Base-by-base conservation (phyloP, 148 eudicot genomes). In the Camellia sinensis region DNA sequence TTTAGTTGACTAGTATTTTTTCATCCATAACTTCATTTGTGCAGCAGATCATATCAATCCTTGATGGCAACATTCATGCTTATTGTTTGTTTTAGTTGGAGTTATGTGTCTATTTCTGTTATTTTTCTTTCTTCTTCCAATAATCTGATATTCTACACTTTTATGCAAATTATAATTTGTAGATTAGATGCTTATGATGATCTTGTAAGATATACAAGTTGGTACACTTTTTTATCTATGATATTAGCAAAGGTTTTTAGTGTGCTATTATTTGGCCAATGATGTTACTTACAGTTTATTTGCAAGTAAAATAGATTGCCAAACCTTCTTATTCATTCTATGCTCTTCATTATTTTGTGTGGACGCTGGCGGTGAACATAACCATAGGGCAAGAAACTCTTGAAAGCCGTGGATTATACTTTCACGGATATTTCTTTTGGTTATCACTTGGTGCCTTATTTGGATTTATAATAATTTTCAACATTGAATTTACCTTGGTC, bases 311-410 rank as follows among this genome's bases (percentile, higher is more conserved):
- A 7, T 11, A 41, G 3, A 70, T 72, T 2, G 6, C 10, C 17
- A 21, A 21, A n/a, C 7, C 41, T 53, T 4, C 29, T 50, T 29
- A 7, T 53, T 65, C 63, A 66, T 19, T 37, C 43, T 66, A 54
- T 17, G 41, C 43, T 66, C 14, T 44, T 80, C 8, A 44, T 73
- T 52, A 59, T 78, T 57, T 14, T 74, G 63, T 77, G 79, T 62
- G 87, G 97, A 60, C 82, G 73, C 68, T 82, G 15, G 17, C 88
- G 18, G 84, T 88, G 3, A 92, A 94, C 76, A 86, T 83, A 68
- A 89, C 96, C n/a, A 76, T 92, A 17, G 98, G 93, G 50, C 80
- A 62, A 61, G 82, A 86, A 77, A 83, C 90, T 61, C 98, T 94
- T 62, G 86, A 84, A 74, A 74, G 82, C 52, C 94, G 86, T 66